These are phyloP conservation scores for Malus asiatica DNA, from an alignment of 306 rosid genomes.

Conservation along the genomic window DNA sequence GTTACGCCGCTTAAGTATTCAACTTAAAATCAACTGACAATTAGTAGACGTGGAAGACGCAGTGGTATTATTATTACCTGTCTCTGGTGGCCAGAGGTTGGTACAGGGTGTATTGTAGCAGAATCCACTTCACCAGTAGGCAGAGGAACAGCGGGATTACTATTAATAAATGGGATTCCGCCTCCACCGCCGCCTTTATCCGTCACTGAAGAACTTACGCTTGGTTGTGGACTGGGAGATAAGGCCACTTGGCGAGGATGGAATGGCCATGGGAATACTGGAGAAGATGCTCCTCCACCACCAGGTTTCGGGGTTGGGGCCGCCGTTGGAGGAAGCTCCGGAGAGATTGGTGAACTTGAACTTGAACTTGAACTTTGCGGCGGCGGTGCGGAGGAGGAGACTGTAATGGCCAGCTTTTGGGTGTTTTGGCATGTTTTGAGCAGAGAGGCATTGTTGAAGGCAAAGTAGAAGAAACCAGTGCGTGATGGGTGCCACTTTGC, in stretches of 20 bases:
- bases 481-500: conserved; percentile 94
- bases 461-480: conserved; percentile 71
- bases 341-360: conserved; percentile 14
- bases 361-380: conserved; percentile 14
- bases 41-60: too few species aligned
- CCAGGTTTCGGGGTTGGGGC: conserved; percentile 56
- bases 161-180: conserved; percentile 77
- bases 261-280: conserved; percentile 77
- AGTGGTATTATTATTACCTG: conserved; percentile 28
- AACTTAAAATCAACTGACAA: background rate
- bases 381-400: conserved; percentile 18
- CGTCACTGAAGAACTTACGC: conserved; percentile 35
- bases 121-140: conserved; percentile 97
- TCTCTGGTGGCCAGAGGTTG: conserved; percentile 50
- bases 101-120: conserved; percentile 73
- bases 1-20: background rate
- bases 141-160: conserved; percentile 95
- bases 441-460: conserved; percentile 60
- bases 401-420: conserved; percentile 68
- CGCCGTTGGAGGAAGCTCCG: conserved; percentile 36
- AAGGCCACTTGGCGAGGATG: conserved; percentile 50
- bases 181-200: conserved; percentile 31
- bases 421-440: conserved; percentile 49
- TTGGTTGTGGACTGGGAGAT: conserved; percentile 41
- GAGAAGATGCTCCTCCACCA: conserved; percentile 60